A percentile compares a stretch with the other conserved stretches of the same genome.
These are phyloP conservation scores for Ilex aquifolium DNA, from an alignment of 257 asterid species.

Conservation along the genomic window DNA sequence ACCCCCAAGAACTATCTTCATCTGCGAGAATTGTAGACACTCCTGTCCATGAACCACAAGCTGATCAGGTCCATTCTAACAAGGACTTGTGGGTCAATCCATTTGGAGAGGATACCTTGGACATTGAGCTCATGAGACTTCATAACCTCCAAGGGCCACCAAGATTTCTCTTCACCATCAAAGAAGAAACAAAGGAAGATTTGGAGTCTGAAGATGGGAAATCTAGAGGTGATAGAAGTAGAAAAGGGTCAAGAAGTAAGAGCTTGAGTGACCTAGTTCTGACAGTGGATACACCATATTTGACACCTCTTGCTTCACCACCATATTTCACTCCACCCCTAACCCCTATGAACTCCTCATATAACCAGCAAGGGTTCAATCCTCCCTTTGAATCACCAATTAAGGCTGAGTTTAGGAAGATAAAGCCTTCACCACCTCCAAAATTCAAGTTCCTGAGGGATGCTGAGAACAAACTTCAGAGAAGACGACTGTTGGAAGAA, in stretches of 20 bases:
- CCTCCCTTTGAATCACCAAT: constrained; percentile 31
- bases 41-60: constrained; percentile 45
- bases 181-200: constrained; percentile 71
- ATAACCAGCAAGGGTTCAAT: constrained; percentile 2
- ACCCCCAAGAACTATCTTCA: constrained; percentile 26
- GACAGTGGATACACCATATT: constrained; percentile 51
- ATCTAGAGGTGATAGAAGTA: constrained; percentile 24
- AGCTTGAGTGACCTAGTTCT: constrained; percentile 43
- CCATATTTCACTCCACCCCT: constrained; percentile 62
- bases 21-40: constrained; percentile 12
- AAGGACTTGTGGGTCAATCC: constrained; percentile 31
- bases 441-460: constrained; percentile 32
- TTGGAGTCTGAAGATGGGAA: constrained; percentile 64
- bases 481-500: constrained; percentile 17
- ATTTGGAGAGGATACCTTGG: constrained; percentile 23
- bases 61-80: constrained; percentile 14
- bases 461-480: constrained; percentile 28
- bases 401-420: constrained; percentile 38
- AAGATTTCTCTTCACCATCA: constrained; percentile 62
- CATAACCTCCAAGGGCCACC: constrained; percentile 36
- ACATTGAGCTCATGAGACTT: constrained; percentile 20
- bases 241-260: constrained; percentile 33
- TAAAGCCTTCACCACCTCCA: constrained; percentile 39
- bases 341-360: constrained; percentile 27
- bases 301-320: constrained; percentile 62